Conservation (phyloP, 2,329 filamentous ascomycete genomes). For the Peltaster fructicola region DNA sequence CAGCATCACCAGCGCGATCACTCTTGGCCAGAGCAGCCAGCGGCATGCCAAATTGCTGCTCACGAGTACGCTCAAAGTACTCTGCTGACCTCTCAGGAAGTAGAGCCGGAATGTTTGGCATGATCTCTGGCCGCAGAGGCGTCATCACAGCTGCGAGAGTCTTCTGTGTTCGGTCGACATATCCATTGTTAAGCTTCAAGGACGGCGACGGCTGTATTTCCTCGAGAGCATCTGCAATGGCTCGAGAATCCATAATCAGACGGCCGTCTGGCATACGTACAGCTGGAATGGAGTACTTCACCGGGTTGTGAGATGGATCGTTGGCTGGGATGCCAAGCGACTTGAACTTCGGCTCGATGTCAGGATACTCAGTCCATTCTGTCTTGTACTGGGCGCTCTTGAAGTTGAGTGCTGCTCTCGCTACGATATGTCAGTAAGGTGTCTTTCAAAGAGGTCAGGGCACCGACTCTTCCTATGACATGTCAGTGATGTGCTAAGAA, state of each 20-base stretch:
- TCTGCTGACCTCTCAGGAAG: conserved; percentile 33
- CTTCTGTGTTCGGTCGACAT: conserved; percentile 22
- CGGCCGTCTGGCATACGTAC: conserved; percentile 37
- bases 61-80: conserved; percentile 40
- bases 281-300: conserved; percentile 37
- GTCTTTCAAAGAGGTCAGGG: too few relatives aligned
- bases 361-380: conserved; percentile 52
- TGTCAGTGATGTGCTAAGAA: too few relatives aligned
- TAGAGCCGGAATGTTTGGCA: conserved; percentile 34
- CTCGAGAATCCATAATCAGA: conserved; percentile 46
- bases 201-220: conserved; percentile 38
- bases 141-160: conserved; percentile 24
- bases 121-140: conserved; percentile 25
- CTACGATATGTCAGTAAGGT: conserved; percentile 24
- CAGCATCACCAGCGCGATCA: conserved; percentile 27
- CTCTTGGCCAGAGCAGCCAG: conserved; percentile 30
- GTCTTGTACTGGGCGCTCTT: conserved; percentile 51
- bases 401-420: conserved; percentile 48
- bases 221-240: conserved; percentile 44
- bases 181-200: conserved; percentile 38
- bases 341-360: conserved; percentile 35
- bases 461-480: too few relatives aligned
- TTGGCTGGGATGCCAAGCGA: conserved; percentile 31
- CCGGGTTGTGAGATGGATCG: conserved; percentile 10
- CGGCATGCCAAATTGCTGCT: conserved; percentile 31